Evolutionary conservation across 306 rosid genomes (phyloP), one percentile per base, ranked within the genome.

Genomic region (Alnus rubra): DNA sequence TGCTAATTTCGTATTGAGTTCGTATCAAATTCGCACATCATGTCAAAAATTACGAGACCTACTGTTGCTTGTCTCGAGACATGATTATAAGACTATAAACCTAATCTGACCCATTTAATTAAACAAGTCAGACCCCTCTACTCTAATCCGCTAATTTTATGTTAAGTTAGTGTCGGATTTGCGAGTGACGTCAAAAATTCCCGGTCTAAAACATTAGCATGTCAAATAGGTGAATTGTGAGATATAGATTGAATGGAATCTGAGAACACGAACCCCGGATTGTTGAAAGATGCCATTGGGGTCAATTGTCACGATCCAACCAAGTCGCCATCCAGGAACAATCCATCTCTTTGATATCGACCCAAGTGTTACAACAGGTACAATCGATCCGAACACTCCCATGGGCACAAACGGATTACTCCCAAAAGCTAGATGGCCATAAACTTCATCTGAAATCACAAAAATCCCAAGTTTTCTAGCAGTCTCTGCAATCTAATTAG

Each of bases 301-400:
- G 75, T 91, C 96, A 69, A 76, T 81, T 74, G 83, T 80, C 78
- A 87, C 89, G 42, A 91, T 78, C 93, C 90, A 91, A 33, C 96
- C 93, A 75, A 85, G n/a, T 81, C 88, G 83, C 96, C 90, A 89
- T 71, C 96, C 96, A 55, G 91, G 93, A 87, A 91, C 83, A 72
- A 86, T 59, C 93, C 96, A 91, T 82, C 87, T 81, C 84, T 87
- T 91, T 16, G 89, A 79, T 51, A 89, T 49, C 48, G 93, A 89
- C 3, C 96, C 91, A n/a, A 91, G 82, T 23, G 88, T 87, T 10
- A 91, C 64, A 50, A 91, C 96, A 1, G 90, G 96, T 1, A 78
- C 92, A 53, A 69, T 70, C 1, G 90, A 39, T 33, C 88, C 77
- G 81, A 91, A 89, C 68, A 69, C 80, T 73, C 87, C 96, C 92